Percentiles rank a stretch among this genome's conserved stretches.
These are phyloP conservation scores for Auriscalpium microsporum DNA, from an alignment of 768 basidiomycete species.

Conservation along the genomic window DNA sequence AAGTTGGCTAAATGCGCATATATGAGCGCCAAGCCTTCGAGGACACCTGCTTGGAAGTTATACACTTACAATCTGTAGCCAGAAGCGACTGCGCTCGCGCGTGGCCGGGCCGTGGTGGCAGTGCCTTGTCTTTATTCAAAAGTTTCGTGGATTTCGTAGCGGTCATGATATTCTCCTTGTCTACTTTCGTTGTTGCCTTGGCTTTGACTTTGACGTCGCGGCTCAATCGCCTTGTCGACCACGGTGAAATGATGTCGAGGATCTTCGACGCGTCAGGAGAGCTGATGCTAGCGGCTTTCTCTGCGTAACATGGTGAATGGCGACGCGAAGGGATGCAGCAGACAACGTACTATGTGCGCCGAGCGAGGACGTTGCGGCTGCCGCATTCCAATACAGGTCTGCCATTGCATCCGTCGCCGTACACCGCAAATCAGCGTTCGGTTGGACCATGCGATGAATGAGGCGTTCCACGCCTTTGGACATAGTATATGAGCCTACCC, in stretches of 20 bases:
- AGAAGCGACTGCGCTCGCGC: conserved; percentile 25
- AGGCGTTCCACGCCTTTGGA: conserved; percentile 56
- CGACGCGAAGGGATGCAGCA: conserved; percentile 10
- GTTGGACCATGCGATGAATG: conserved; percentile 68
- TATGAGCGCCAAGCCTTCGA: not conserved
- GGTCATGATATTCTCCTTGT: conserved; percentile 7
- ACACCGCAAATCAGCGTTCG: conserved; percentile 75
- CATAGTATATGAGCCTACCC: conserved; percentile 78
- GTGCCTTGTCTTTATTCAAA: not conserved
- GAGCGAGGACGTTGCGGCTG: conserved; percentile 19
- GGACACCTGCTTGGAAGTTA: not conserved
- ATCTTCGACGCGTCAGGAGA: conserved; percentile 24
- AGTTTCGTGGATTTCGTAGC: not conserved
- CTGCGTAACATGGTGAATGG: conserved; percentile 5
- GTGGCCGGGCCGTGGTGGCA: conserved; percentile 4
- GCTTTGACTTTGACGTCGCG: conserved; percentile 13
- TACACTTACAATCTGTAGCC: conserved; percentile 7
- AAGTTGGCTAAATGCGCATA: not conserved
- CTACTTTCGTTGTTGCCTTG: not conserved
- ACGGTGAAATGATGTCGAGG: conserved; percentile 28
- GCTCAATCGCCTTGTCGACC: conserved; percentile 19
- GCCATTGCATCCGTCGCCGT: conserved; percentile 56
- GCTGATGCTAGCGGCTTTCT: conserved; percentile 25
- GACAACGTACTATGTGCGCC: conserved; percentile 34
- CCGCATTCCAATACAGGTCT: conserved; percentile 57